Conservation (phyloP, 202 grass and related monocot genomes). For the Schoenoplectus triqueter region DNA sequence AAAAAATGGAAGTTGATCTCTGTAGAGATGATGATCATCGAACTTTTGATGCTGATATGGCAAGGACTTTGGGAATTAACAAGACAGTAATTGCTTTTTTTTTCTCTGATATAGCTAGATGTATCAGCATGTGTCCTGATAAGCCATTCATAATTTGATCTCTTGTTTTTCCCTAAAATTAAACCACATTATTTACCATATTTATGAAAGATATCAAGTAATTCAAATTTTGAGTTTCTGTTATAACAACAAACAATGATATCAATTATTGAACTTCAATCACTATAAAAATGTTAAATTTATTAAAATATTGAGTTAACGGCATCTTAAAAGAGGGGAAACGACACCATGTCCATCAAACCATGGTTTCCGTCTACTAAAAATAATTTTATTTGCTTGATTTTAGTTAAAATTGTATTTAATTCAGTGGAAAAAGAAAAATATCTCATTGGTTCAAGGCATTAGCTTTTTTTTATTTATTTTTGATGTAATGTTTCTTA, state of each 20-base stretch:
- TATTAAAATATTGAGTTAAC: neutral
- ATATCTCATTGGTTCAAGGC: too few species aligned
- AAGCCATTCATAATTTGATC: constrained; percentile 15
- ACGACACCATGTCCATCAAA: neutral
- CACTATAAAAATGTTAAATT: neutral
- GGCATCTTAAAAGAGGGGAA: neutral
- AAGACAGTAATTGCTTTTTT: constrained; percentile 52
- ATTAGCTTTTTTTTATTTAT: neutral
- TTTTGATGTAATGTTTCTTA: neutral
- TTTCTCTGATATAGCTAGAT: neutral
- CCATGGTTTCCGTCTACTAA: neutral
- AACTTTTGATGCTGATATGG: constrained; percentile 69
- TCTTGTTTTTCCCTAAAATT: neutral
- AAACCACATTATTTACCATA: neutral
- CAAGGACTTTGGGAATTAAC: constrained; percentile 43
- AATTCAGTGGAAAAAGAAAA: neutral
- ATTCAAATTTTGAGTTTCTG: neutral
- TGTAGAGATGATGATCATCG: constrained; percentile 53
- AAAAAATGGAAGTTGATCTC: constrained; percentile 82
- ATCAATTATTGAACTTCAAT: neutral
- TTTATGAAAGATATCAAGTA: neutral
- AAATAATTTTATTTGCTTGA: constrained; percentile 8
- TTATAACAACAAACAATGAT: neutral
- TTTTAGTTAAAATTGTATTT: constrained; percentile 32
- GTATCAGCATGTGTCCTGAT: constrained; percentile 5